Conservation (phyloP, 257 asterid species). For the Capsicum baccatum region DNA sequence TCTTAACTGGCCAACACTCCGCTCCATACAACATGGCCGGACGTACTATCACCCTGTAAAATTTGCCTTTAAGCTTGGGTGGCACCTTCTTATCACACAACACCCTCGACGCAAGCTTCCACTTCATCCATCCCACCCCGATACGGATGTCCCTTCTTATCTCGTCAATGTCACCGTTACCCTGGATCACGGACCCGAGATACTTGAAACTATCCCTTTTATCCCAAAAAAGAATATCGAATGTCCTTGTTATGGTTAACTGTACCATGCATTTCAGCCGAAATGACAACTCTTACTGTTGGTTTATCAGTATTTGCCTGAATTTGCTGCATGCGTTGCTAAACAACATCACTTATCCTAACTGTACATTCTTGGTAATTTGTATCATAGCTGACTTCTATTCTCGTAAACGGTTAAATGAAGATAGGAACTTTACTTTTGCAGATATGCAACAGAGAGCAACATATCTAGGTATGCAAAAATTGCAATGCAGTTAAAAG, state of each 20-base stretch:
- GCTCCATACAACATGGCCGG: too few relatives aligned
- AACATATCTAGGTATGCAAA: constrained; percentile 68
- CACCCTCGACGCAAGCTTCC: too few relatives aligned
- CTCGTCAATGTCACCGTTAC: too few relatives aligned
- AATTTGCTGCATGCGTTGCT: constrained; percentile 20
- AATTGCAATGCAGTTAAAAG: constrained; percentile 77
- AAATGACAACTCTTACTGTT: neutral
- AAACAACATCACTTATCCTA: constrained; percentile 14
- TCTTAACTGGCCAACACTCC: too few relatives aligned
- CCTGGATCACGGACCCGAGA: too few relatives aligned
- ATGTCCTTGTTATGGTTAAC: constrained; percentile 2
- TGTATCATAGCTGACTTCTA: constrained; percentile 21
- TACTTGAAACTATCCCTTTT: too few relatives aligned
- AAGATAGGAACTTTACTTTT: constrained; percentile 33
- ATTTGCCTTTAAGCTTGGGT: too few relatives aligned
- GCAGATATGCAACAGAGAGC: constrained; percentile 77
- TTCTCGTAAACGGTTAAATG: neutral
- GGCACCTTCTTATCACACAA: too few relatives aligned
- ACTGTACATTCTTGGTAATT: constrained; percentile 24
- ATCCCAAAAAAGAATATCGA: too few relatives aligned
- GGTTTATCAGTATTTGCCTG: constrained; percentile 4
- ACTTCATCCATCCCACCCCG: too few relatives aligned
- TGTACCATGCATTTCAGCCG: neutral
- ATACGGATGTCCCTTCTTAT: too few relatives aligned
- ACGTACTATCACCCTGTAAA: too few relatives aligned